A percentile compares a stretch with the other conserved stretches of the same genome.
Conservation (phyloP, 495 filamentous ascomycete species). For the Acidomyces sp. region DNA sequence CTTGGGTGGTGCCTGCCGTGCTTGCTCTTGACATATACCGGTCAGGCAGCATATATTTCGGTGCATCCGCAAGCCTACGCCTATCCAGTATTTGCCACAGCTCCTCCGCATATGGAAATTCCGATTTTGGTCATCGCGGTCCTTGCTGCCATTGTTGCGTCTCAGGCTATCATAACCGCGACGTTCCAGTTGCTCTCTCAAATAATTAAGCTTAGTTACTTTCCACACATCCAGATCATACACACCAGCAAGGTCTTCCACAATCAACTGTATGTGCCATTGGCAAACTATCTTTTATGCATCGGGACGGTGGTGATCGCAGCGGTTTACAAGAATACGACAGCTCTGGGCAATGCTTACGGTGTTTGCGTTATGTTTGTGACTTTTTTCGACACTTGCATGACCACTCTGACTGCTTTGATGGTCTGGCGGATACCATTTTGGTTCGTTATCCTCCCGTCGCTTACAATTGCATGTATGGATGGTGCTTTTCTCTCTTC, state of each 20-base stretch:
- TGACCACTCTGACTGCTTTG: slow-evolving; percentile 52
- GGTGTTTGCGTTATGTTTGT: slow-evolving; percentile 61
- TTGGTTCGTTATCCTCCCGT: slow-evolving; percentile 43
- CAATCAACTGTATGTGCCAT: slow-evolving; percentile 56
- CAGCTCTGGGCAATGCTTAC: slow-evolving; percentile 30
- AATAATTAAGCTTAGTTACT: slow-evolving; percentile 60
- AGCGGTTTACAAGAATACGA: slow-evolving; percentile 55
- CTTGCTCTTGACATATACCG: slow-evolving; percentile 55
- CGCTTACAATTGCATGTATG: slow-evolving; percentile 44
- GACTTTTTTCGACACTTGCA: slow-evolving; percentile 58
- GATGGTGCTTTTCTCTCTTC: slow-evolving; percentile 55
- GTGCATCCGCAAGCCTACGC: slow-evolving; percentile 43
- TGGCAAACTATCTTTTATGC: slow-evolving; percentile 60
- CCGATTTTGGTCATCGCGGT: slow-evolving; percentile 51
- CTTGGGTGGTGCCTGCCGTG: slow-evolving; percentile 50
- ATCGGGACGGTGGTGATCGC: slow-evolving; percentile 55
- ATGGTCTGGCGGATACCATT: slow-evolving; percentile 50
- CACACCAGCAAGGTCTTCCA: slow-evolving; percentile 53
- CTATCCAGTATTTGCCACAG: slow-evolving; percentile 56
- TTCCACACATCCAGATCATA: slow-evolving; percentile 54
- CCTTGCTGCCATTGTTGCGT: slow-evolving; percentile 57
- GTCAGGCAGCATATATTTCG: slow-evolving; percentile 59
- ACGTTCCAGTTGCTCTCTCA: slow-evolving; percentile 50
- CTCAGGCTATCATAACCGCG: slow-evolving; percentile 61
- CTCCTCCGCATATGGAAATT: slow-evolving; percentile 52